Evolutionary conservation across 2,329 filamentous ascomycete genomes (phyloP), one percentile per base, ranked within the genome.

Genomic region (Penicillium sp.): DNA sequence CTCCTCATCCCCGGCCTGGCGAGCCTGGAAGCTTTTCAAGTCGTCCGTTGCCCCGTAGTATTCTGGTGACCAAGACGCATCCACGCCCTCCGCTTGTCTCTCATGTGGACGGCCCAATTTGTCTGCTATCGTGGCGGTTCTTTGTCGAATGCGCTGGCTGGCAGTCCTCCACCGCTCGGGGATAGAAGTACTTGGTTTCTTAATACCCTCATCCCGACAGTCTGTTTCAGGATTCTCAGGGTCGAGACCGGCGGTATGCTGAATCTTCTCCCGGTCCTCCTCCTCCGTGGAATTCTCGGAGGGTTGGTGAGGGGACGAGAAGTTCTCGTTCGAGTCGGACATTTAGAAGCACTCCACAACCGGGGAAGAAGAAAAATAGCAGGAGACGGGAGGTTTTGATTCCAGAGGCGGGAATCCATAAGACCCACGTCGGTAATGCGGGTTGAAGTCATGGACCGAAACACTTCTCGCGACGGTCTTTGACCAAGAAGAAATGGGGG

Each of bases 11-110:
- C 18, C 32, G 24, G 58, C 57, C 15, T 49, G 51, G 8, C 60
- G 60, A 8, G 58, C 58, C 13, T 48, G 43, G 18, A 49, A 57
- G 13, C 58, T 55, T 33, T 31, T 40, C 12, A 62, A 41, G 42
- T 63, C 60, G 32, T 63, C 60, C 1, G 55, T 62, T 20, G 60
- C 59, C 1, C 59, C 60, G 18, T 52, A 63, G 27, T 51, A 44
- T 27, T 63, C 60, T 1, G 60, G 56, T 5, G 52, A 46, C 20
- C 58, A 53, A 23, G 49, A 53, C 1, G 55, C 44, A 42, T 57
- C 55, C 39, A 62, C 53, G 1, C 58, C 60, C 54, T 63, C 60
- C 10, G 53, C 58, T 3, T 54, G 49, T 43, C 50, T 44, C 44
- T 61, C 59, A 41, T 51, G 55, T 1, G 60, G 55, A n/a, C 60